Base-by-base conservation (phyloP, 176 grass and related monocot genomes). In the Avena sativa region DNA sequence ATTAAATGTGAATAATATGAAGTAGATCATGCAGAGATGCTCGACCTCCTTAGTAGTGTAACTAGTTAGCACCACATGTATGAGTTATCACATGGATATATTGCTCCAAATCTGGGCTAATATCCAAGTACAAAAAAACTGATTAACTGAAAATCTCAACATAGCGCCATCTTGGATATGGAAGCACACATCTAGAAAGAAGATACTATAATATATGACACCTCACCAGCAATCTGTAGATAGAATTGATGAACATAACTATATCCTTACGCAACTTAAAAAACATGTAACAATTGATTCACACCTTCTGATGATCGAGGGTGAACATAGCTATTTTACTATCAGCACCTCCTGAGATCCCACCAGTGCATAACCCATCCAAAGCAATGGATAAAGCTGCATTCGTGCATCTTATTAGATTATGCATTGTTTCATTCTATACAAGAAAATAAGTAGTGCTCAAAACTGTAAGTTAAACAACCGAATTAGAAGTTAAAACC, bases 341-440 rank as follows among this genome's bases (percentile, higher is more conserved):
- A 88, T 98, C 96, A 84, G 93, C 96, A 17, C 91, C 90, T 89
- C 96, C 96, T 88, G 92, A 98, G 76, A 98, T 95, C 53, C 93
- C 96, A 80, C 96, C 96, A 52, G 84, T 84, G 89, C 92, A 95
- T 85, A 80, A 84, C 25, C 90, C 92, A 94, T 98, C 93, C 76
- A 94, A 70, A 80, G 92, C 84, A 88, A 98, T 84, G n/a, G 96
- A 95, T 89, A 98, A 86, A 94, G 94, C 96, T 98, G 91, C 76
- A 94, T 28, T 83, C 73, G 38, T 44, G 60, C n/a, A 82, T 74
- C 36, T 67, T 63, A 63, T 93, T 74, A 90, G 71, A 82, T 82
- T 55, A 44, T 83, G 62, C 21, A 12, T 52, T 34, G 12, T 38
- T 44, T 68, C 50, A 75, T 63, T 64, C 48, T 52, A 79, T 13